Base-by-base conservation (phyloP, 1,284 basidiomycete species). In the Cronartium quercuum region DNA sequence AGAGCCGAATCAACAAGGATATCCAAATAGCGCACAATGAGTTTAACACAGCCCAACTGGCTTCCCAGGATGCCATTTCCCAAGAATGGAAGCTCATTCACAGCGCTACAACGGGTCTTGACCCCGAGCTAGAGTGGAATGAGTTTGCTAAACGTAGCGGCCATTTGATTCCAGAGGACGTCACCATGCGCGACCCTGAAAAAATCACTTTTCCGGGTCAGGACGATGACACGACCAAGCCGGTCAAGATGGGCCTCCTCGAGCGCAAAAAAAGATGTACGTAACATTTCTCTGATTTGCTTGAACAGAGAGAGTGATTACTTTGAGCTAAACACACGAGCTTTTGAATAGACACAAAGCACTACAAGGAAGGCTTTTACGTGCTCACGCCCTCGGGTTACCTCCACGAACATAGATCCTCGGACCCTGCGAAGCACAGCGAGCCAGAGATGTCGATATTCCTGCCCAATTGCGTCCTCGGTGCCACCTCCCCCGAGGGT, bases 81-180 rank as follows among this genome's bases (percentile, higher is more conserved):
- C 34, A 51, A 10, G 63, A 73, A 40, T 73, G 69, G 69, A 60
- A 65, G 47, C 41, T 18, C 1, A 66, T 66, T 15, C 69, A 73
- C 34, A 84, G 86, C 75, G 86, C 90, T 80, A 92, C 98, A 88
- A 87, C 89, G 60, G 86, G 88, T 44, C 87, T 98, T 76, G 88
- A 91, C 75, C 90, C 96, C 3, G 94, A 97, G 82, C 86, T 90
- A 76, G 96, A 98, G 83, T 98, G 95, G 95, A 92, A 98, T 78
- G 88, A 92, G 18, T 98, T 98, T 82, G 90, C 92, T 21, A 93
- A 92, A 0, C 88, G 96, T 65, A 90, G 89, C 44, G 95, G 98
- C 83, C 95, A 98, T 83, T 88, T 98, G 24, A 87, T 98, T 78
- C 94, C 98, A 84, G 96, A 96, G 1, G 94, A 79, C 68, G 76